Evolutionary conservation across 495 filamentous ascomycete genomes (phyloP).

Genomic region (Lasiosphaeria hispida): DNA sequence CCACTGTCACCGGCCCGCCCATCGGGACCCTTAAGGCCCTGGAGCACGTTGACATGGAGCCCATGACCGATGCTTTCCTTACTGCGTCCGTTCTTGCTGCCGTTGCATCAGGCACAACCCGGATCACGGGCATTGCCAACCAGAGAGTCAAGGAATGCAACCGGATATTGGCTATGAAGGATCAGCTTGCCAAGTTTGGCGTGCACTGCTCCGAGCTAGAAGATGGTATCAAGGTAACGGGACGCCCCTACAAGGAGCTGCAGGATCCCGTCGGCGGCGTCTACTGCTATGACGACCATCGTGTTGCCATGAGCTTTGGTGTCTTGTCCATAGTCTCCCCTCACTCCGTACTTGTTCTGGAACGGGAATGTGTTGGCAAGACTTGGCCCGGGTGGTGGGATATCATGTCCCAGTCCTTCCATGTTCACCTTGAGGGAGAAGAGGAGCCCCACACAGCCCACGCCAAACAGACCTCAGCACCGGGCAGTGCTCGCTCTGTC

Average conservation of each 20-base stretch:
- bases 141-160: constrained; percentile 99
- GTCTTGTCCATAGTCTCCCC: constrained; percentile 81
- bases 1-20: constrained; percentile 87
- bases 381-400: constrained; percentile 99
- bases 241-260: constrained; percentile 60
- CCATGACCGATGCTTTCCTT: constrained; percentile 98
- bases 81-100: constrained; percentile 92
- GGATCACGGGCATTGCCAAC: constrained; percentile 95
- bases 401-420: constrained; percentile 70
- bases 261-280: constrained; percentile 64
- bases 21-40: constrained; percentile 68
- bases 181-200: constrained; percentile 93
- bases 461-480: constrained; percentile 38
- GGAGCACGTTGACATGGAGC: constrained; percentile 85
- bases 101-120: constrained; percentile 79
- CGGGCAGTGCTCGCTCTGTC: constrained; percentile 58
- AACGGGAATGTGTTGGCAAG: constrained; percentile 92
- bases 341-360: constrained; percentile 70
- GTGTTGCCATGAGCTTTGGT: constrained; percentile 97
- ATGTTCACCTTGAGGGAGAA: constrained; percentile 71
- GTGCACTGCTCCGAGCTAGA: constrained; percentile 83
- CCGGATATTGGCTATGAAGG: constrained; percentile 93
- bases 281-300: constrained; percentile 96
- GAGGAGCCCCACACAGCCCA: constrained; percentile 45
- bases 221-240: constrained; percentile 86